Evolutionary conservation across 805 yeast genomes (phyloP).

Genomic region (Saturnispora besseyi): DNA sequence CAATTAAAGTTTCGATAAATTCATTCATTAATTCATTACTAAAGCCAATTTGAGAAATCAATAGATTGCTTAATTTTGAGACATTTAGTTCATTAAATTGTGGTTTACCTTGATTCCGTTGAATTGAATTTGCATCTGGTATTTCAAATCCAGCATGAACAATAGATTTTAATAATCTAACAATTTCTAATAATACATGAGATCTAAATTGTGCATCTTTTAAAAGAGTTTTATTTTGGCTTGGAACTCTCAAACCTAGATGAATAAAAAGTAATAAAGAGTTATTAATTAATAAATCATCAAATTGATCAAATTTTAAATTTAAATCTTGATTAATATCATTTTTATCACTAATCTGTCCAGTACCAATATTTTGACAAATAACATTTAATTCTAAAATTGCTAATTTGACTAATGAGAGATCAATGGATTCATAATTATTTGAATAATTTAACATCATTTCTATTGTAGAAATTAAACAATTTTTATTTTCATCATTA

Average conservation of each 20-base stretch:
- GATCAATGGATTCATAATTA: constrained; percentile 44
- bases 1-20: constrained; percentile 50
- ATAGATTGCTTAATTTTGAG: constrained; percentile 23
- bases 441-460: constrained; percentile 58
- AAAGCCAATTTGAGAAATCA: constrained; percentile 51
- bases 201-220: constrained; percentile 75
- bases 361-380: constrained; percentile 56
- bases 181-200: constrained; percentile 59
- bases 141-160: constrained; percentile 29
- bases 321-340: constrained; percentile 43
- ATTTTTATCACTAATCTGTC: constrained; percentile 50
- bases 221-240: constrained; percentile 31
- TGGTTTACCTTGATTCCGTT: constrained; percentile 25
- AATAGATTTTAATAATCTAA: constrained; percentile 57
- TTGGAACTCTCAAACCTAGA: constrained; percentile 63
- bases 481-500: constrained; percentile 46
- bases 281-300: constrained; percentile 59
- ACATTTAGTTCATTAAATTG: constrained; percentile 27
- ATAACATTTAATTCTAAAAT: constrained; percentile 60
- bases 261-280: constrained; percentile 64
- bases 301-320: constrained; percentile 52
- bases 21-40: constrained; percentile 53
- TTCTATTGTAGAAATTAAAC: constrained; percentile 51
- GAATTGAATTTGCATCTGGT: constrained; percentile 23
- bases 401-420: constrained; percentile 59